A percentile compares a stretch with the other conserved stretches of the same genome.
Conservation (phyloP, 345 rosid genomes). For the Anastatica hierochuntica region DNA sequence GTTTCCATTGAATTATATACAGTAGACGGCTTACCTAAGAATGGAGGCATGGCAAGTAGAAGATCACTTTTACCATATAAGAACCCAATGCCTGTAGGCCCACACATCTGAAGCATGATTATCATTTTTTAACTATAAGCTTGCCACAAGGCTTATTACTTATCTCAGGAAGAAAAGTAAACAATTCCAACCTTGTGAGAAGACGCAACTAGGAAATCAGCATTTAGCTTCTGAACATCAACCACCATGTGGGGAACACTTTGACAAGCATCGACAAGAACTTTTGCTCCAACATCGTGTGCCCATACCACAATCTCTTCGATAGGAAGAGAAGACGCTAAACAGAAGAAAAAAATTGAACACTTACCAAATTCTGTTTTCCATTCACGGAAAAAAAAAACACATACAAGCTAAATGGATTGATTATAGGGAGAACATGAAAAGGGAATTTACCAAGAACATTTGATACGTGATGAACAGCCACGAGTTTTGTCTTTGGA, state of each 20-base stretch:
- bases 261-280: conserved; percentile 85
- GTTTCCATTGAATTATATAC: background rate
- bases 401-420: background rate
- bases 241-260: conserved; percentile 93
- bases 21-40: conserved; percentile 52
- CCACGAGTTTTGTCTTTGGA: conserved; percentile 66
- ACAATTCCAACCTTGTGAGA: conserved; percentile 81
- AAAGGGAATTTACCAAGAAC: conserved; percentile 51
- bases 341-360: background rate
- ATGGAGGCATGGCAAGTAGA: conserved; percentile 77
- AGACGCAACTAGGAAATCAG: conserved; percentile 93
- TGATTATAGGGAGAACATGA: background rate
- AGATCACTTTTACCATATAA: conserved; percentile 75
- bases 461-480: conserved; percentile 80
- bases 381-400: too few relatives aligned
- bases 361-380: background rate
- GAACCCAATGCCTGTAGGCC: conserved; percentile 99
- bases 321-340: conserved; percentile 74
- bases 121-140: conserved; percentile 52
- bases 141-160: conserved; percentile 15
- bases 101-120: conserved; percentile 99
- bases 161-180: conserved; percentile 8
- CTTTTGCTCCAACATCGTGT: too few relatives aligned
- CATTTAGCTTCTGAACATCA: conserved; percentile 69
- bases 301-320: conserved; percentile 40